Percentiles rank a stretch among this genome's conserved stretches.
phyloP scores from a whole-genome alignment of 345 rosid species.

The Melaleuca quinquenervia region DNA sequence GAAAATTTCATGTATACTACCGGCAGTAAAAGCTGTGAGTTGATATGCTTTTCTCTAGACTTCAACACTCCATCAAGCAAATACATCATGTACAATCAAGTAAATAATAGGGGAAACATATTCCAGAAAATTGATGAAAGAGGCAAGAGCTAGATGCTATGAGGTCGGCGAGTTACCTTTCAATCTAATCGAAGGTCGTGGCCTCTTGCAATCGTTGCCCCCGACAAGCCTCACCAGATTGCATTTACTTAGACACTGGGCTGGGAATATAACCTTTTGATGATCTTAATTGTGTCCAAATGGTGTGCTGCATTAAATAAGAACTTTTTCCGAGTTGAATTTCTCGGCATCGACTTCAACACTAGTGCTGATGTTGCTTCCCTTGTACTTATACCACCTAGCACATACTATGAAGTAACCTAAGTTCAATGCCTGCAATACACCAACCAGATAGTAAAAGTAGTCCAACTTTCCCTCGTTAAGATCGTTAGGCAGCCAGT shows the following conservation, averaged over 20 bases:
- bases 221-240: neutral
- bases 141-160: neutral
- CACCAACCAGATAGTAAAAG: constrained; percentile 29
- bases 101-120: neutral
- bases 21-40: neutral
- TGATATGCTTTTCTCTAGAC: neutral
- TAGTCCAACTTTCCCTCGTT: constrained; percentile 33
- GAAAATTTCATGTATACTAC: neutral
- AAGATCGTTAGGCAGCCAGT: constrained; percentile 34
- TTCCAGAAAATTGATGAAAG: neutral
- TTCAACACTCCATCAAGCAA: neutral
- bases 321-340: neutral
- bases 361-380: neutral
- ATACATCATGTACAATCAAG: neutral
- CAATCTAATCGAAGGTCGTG: neutral
- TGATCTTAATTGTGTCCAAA: constrained; percentile 2
- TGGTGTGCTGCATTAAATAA: neutral
- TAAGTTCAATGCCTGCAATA: constrained; percentile 12
- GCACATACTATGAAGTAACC: constrained; percentile 22
- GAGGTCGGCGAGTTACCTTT: neutral
- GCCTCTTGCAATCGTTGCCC: neutral
- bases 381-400: constrained; percentile 30
- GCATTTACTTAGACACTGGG: neutral
- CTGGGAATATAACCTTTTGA: neutral
- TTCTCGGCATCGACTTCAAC: constrained; percentile 1